Percentiles rank a stretch among this genome's conserved stretches.
Evolutionary conservation across 441 rosid species (phyloP).

Genomic region (Brassica hybrid): DNA sequence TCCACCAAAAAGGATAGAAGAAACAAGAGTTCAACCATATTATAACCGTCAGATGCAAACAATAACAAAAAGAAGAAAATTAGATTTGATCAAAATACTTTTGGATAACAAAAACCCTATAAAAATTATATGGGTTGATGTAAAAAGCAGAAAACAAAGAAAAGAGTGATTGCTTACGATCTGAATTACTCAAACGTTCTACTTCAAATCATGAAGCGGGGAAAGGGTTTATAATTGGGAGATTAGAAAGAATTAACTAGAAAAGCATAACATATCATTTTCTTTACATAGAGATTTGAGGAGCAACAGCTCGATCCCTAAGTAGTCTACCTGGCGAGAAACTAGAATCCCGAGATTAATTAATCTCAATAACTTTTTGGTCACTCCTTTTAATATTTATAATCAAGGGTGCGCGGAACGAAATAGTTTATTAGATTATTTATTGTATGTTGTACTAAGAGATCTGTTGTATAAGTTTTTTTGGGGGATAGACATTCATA

Average conservation of each 20-base stretch:
- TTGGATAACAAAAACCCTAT: constrained; percentile 11
- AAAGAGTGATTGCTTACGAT: neutral
- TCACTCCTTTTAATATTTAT: too few species aligned
- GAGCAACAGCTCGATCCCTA: constrained; percentile 25
- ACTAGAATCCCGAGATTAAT: too few species aligned
- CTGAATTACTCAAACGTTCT: neutral
- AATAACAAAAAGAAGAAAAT: constrained; percentile 10
- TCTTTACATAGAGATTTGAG: constrained; percentile 34
- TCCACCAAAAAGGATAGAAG: constrained; percentile 37
- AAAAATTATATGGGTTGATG: constrained; percentile 17
- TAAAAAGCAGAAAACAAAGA: neutral
- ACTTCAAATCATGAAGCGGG: neutral
- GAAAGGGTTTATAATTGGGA: constrained; percentile 17
- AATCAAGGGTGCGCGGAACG: too few species aligned
- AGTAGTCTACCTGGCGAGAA: neutral
- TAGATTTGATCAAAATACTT: neutral
- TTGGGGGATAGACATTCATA: too few species aligned
- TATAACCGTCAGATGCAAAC: neutral
- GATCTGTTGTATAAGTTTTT: too few species aligned
- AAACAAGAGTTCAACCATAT: constrained; percentile 39
- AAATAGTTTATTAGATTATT: too few species aligned
- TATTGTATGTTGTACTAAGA: too few species aligned
- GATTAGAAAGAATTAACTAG: neutral
- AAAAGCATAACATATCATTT: neutral
- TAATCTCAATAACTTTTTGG: too few species aligned